Evolutionary conservation across 2,329 filamentous ascomycete species (phyloP).

Genomic region (Diaporthe nobilis): DNA sequence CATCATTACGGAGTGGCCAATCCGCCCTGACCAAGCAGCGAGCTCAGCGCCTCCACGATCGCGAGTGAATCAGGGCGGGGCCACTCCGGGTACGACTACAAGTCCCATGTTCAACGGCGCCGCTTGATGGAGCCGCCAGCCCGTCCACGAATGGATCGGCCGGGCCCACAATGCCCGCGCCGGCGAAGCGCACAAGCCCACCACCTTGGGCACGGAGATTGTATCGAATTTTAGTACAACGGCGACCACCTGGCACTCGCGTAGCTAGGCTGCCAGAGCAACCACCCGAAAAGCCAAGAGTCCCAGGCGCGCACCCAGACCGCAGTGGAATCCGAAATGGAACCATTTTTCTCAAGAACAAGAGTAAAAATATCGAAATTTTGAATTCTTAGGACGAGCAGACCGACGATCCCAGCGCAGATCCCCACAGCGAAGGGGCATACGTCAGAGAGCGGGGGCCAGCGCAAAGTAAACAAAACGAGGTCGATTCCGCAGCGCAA

Average conservation of each 20-base stretch:
- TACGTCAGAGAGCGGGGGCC: neutral
- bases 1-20: neutral
- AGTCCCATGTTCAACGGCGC: no score
- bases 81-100: no score
- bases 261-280: neutral
- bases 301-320: neutral
- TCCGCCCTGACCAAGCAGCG: neutral
- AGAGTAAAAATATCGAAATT: no score
- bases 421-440: neutral
- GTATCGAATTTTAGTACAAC: neutral
- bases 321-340: neutral
- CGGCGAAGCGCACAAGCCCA: neutral
- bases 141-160: neutral
- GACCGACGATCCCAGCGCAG: neutral
- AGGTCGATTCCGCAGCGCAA: neutral
- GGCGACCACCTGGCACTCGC: no score
- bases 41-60: neutral
- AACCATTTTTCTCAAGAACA: neutral
- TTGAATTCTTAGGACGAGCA: neutral
- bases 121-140: no score
- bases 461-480: neutral
- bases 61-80: neutral
- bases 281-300: neutral
- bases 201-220: neutral
- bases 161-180: neutral